Evolutionary conservation across 176 grass and related monocot species (phyloP), one percentile per base, ranked within the genome.

Genomic region (Aechmea fasciata): DNA sequence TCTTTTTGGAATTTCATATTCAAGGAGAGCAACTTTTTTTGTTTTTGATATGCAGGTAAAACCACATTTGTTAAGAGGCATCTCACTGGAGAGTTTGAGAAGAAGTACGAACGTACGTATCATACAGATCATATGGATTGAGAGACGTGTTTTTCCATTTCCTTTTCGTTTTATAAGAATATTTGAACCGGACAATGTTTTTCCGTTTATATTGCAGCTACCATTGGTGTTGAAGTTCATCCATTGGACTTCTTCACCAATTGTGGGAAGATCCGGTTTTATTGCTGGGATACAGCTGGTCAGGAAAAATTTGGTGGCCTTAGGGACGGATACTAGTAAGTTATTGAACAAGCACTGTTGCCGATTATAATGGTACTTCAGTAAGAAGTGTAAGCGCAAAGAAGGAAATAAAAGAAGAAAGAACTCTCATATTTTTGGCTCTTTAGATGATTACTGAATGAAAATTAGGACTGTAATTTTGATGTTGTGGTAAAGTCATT

Each of bases 311-410:
- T 95, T 48, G 87, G 91, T 55, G 91, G 91, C 2, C 81, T 95
- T 66, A 79, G 91, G 50, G 91, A 95, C 80, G 91, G 91, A 63
- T 95, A 95, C 86, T 95, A 95, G 90, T 94, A 94, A 90, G 86
- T 81, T 23, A 68, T 47, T 22, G 9, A 13, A 70, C 28, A 55
- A 20, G 11, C 12, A 22, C 24, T 29, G 2, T 57, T 57, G 3
- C 49, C 29, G 15, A 69, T 51, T 24, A 6, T 69, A 3, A 17
- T 78, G 3, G 2, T 71, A 13, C 9, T 11, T 67, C 10, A 1
- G 11, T 65, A 9, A 22, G 59, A 13, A 10, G 17, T 20, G 25
- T 26, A 26, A 26, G 2, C 25, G 25, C 25, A 26, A 26, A 26
- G 25, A 26, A 26, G 25, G 25, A 26, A 26, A 26, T 26, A 26